These are phyloP conservation scores for Barnettozyma populi DNA, from an alignment of 805 yeast genomes.

Conservation along the genomic window DNA sequence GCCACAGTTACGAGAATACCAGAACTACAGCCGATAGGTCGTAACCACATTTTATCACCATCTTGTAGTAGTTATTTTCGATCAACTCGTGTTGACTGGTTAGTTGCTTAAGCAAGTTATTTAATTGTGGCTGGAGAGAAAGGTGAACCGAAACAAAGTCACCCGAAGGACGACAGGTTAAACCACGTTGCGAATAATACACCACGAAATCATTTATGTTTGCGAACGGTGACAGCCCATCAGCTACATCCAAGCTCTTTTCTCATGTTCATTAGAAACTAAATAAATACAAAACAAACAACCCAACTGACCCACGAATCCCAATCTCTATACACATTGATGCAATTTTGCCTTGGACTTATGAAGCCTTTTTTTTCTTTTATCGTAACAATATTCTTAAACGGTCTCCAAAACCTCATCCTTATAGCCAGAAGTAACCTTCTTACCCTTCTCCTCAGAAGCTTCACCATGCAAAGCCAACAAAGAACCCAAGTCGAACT, in stretches of 20 bases:
- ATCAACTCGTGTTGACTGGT: too few relatives aligned
- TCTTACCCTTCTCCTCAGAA: slow-evolving; percentile 96
- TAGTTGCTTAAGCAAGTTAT: too few relatives aligned
- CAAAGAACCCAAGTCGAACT: slow-evolving; percentile 95
- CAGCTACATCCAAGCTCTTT: background rate
- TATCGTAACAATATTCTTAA: slow-evolving; percentile 75
- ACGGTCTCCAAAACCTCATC: slow-evolving; percentile 98
- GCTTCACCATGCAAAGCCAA: slow-evolving; percentile 97
- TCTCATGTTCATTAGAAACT: slow-evolving; percentile 9
- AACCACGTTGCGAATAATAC: too few relatives aligned
- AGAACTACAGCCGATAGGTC: too few relatives aligned
- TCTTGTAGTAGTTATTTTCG: too few relatives aligned
- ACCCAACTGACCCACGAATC: slow-evolving; percentile 54
- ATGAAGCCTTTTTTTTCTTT: slow-evolving; percentile 3
- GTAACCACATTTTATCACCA: too few relatives aligned
- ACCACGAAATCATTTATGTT: too few relatives aligned
- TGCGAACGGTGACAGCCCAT: too few relatives aligned
- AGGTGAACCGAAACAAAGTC: too few relatives aligned
- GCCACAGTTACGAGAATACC: background rate
- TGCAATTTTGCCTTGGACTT: slow-evolving; percentile 5
- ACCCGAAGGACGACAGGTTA: too few relatives aligned
- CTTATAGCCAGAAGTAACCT: slow-evolving; percentile 92
- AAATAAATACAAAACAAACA: slow-evolving; percentile 11
- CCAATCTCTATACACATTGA: slow-evolving; percentile 97
- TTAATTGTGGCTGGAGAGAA: too few relatives aligned